A percentile compares a stretch with the other conserved stretches of the same genome.
These are phyloP conservation scores for Saitozyma podzolica DNA, from an alignment of 768 basidiomycete genomes.

Conservation along the genomic window DNA sequence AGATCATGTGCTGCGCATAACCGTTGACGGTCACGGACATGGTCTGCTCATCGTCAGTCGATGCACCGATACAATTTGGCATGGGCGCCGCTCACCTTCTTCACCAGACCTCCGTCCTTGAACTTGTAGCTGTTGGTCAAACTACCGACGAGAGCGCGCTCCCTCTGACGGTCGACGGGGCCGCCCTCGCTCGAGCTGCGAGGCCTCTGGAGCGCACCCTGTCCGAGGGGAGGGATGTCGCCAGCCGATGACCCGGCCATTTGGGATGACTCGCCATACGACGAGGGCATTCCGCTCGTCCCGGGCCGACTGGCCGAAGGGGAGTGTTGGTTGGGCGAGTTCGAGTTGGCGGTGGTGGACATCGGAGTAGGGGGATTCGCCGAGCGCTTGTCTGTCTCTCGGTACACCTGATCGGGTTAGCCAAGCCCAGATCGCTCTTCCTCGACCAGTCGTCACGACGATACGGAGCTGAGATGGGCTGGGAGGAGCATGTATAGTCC, in stretches of 20 bases:
- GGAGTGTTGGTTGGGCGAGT: too few relatives aligned
- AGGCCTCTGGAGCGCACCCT: constrained; percentile 30
- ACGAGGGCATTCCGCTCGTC: constrained; percentile 4
- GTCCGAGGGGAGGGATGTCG: constrained; percentile 18
- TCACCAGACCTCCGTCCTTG: constrained; percentile 90
- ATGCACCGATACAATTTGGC: neutral
- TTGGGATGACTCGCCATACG: neutral
- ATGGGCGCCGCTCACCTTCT: constrained; percentile 71
- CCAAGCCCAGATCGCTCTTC: neutral
- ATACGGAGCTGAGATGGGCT: neutral
- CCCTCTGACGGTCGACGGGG: constrained; percentile 68
- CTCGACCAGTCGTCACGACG: too few relatives aligned
- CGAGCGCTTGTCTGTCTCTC: constrained; percentile 75
- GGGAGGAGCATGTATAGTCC: constrained; percentile 1
- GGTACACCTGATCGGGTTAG: constrained; percentile 66
- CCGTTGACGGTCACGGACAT: constrained; percentile 84
- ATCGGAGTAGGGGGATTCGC: constrained; percentile 21
- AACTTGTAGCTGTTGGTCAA: constrained; percentile 92
- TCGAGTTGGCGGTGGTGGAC: constrained; percentile 1
- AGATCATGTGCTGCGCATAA: constrained; percentile 86
- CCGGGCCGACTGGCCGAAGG: too few relatives aligned
- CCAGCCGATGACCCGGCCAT: neutral
- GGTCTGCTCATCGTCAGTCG: constrained; percentile 60
- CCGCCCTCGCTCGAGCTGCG: constrained; percentile 41
- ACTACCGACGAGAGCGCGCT: constrained; percentile 81